Evolutionary conservation across 2,329 filamentous ascomycete genomes (phyloP).

Genomic region (Paraphaeosphaeria minitans): DNA sequence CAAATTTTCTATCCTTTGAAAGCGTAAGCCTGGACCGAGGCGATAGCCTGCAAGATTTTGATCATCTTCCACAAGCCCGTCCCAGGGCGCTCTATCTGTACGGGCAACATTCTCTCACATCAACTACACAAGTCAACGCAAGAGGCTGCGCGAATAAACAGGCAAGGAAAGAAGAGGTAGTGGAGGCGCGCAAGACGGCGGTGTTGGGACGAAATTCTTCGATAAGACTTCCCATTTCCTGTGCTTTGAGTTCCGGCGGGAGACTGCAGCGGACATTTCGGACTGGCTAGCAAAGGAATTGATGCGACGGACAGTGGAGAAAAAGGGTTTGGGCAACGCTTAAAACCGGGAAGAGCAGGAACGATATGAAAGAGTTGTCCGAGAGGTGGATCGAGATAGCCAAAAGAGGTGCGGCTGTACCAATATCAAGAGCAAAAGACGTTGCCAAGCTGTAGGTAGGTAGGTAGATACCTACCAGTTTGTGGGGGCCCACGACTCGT

Average conservation of each 20-base stretch:
- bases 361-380: slow-evolving; percentile 18
- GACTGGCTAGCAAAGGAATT: slow-evolving; percentile 22
- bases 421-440: slow-evolving; percentile 1
- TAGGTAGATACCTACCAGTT: no score
- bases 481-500: background rate
- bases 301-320: slow-evolving; percentile 20
- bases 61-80: slow-evolving; percentile 16
- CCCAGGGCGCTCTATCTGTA: slow-evolving; percentile 19
- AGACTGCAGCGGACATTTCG: slow-evolving; percentile 11
- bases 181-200: slow-evolving; percentile 19
- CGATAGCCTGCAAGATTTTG: slow-evolving; percentile 9
- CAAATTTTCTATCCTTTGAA: slow-evolving; percentile 15
- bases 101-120: slow-evolving; percentile 21
- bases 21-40: slow-evolving; percentile 6
- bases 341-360: slow-evolving; percentile 23
- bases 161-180: slow-evolving; percentile 21
- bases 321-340: slow-evolving; percentile 18
- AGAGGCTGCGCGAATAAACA: slow-evolving; percentile 9
- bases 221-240: slow-evolving; percentile 18
- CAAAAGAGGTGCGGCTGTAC: slow-evolving; percentile 5
- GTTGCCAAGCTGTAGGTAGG: slow-evolving; percentile 5
- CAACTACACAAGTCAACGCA: slow-evolving; percentile 16
- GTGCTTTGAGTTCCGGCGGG: slow-evolving; percentile 19
- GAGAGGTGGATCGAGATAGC: slow-evolving; percentile 20
- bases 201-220: slow-evolving; percentile 15